These are phyloP conservation scores for Rehmannia glutinosa DNA, from an alignment of 257 asterid genomes.

Conservation along the genomic window DNA sequence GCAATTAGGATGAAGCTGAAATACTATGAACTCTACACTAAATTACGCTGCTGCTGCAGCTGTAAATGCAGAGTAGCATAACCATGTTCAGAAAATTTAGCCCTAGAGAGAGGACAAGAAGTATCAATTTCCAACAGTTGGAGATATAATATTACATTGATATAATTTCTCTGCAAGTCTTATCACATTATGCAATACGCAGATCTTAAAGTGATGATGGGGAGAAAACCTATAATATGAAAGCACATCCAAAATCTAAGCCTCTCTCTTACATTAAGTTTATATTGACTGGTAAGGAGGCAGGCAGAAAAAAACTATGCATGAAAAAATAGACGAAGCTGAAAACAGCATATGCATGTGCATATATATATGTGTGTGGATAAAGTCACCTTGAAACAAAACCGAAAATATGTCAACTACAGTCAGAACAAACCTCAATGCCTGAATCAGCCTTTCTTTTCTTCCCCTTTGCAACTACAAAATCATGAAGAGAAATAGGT, in stretches of 20 bases:
- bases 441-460: conserved; percentile 70
- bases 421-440: conserved; percentile 53
- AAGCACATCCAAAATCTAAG: not conserved
- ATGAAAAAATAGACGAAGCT: not conserved
- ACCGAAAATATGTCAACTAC: not conserved
- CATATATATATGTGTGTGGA: not conserved
- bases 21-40: not conserved
- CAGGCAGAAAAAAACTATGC: not conserved
- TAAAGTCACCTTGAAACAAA: not conserved
- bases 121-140: conserved; percentile 5
- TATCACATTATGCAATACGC: not conserved
- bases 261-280: not conserved
- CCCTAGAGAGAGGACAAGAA: not conserved
- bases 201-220: not conserved
- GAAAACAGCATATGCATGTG: not conserved
- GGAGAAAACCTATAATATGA: not conserved
- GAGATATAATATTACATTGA: not conserved
- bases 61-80: conserved; percentile 8
- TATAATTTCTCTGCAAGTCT: not conserved
- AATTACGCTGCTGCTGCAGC: not conserved
- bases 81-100: not conserved
- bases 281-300: not conserved
- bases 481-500: conserved; percentile 13
- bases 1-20: conserved; percentile 9
- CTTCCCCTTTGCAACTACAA: conserved; percentile 76